A percentile compares a stretch with the other conserved stretches of the same genome.
These are phyloP conservation scores for Sporothrix luriei DNA, from an alignment of 2,329 filamentous ascomycete genomes.

Conservation along the genomic window DNA sequence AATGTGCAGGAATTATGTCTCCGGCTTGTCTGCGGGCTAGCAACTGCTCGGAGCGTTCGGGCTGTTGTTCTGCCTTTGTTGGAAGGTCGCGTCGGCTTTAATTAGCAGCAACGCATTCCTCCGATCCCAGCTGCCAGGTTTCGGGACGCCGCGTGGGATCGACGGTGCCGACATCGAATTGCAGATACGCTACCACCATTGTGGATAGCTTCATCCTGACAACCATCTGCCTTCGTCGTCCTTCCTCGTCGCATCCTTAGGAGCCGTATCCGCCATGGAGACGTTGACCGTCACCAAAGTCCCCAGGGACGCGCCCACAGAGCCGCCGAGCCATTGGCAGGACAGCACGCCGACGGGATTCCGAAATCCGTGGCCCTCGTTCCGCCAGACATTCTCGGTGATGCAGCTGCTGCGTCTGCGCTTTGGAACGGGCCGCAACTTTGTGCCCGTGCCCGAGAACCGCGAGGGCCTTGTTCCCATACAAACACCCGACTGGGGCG, in stretches of 20 bases:
- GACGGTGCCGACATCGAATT: neutral
- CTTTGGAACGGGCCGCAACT: conserved; percentile 26
- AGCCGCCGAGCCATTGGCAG: conserved; percentile 29
- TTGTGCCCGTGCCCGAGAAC: conserved; percentile 28
- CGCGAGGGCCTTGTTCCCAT: conserved; percentile 23
- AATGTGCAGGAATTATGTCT: neutral
- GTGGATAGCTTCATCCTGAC: neutral
- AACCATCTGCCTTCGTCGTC: neutral
- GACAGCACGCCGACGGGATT: conserved; percentile 30
- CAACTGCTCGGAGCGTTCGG: neutral
- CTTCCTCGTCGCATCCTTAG: neutral
- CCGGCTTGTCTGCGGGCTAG: no score
- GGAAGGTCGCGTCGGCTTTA: neutral
- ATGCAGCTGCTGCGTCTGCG: neutral
- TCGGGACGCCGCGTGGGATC: conserved; percentile 8
- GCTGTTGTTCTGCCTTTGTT: neutral
- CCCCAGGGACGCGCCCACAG: neutral
- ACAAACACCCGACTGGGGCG: conserved; percentile 29
- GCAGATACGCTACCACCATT: neutral
- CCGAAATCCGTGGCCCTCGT: conserved; percentile 33
- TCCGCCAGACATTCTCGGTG: conserved; percentile 20
- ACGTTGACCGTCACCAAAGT: conserved; percentile 5
- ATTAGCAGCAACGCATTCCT: neutral
- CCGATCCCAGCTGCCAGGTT: neutral
- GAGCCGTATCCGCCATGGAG: neutral